These are phyloP conservation scores for Acer campestre DNA, from an alignment of 345 rosid species.

Conservation along the genomic window DNA sequence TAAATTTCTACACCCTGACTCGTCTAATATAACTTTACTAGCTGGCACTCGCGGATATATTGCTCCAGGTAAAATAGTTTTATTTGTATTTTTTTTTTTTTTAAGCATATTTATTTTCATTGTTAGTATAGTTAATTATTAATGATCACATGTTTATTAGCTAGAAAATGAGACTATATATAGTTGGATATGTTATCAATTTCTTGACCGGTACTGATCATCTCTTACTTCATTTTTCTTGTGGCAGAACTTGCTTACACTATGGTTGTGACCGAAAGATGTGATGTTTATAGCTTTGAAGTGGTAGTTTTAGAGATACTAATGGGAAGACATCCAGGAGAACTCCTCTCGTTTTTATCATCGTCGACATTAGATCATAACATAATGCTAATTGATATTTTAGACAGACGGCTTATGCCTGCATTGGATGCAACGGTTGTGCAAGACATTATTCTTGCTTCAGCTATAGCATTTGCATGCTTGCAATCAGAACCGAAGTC, in stretches of 20 bases:
- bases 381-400: slow-evolving; percentile 1
- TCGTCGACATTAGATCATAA: not conserved
- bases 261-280: not conserved
- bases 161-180: no score
- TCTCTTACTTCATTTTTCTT: not conserved
- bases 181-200: not conserved
- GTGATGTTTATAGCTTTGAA: not conserved
- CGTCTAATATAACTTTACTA: not conserved
- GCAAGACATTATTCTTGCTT: not conserved
- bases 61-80: not conserved
- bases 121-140: no score
- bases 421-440: not conserved
- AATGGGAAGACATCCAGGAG: slow-evolving; percentile 29
- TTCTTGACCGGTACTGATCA: not conserved
- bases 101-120: no score
- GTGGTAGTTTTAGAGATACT: not conserved
- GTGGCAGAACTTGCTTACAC: not conserved
- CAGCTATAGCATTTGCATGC: slow-evolving; percentile 14
- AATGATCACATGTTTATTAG: no score
- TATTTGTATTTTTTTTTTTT: no score
- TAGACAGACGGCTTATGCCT: slow-evolving; percentile 16
- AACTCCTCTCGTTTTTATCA: not conserved
- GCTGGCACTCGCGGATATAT: not conserved
- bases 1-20: not conserved
- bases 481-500: slow-evolving; percentile 1